Evolutionary conservation across 176 grass and related monocot genomes (phyloP).

Genomic region (Aegilops longissima): DNA sequence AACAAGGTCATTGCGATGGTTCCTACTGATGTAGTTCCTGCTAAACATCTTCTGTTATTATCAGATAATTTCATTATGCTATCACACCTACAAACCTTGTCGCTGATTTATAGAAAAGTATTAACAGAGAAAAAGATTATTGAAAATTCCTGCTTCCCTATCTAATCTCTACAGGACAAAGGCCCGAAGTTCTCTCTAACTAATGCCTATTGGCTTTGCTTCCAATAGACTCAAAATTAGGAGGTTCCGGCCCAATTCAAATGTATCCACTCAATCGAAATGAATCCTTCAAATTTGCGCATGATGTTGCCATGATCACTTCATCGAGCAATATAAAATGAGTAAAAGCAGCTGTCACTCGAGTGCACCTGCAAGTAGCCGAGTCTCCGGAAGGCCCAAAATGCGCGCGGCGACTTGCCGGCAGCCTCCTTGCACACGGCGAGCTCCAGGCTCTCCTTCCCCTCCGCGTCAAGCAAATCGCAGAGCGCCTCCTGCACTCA

Average conservation of each 20-base stretch:
- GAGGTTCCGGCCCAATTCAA: not conserved
- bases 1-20: not conserved
- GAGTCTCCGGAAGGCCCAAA: slow-evolving; percentile 84
- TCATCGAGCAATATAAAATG: slow-evolving; percentile 1
- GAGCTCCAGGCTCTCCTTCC: slow-evolving; percentile 88
- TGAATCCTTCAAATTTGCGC: not conserved
- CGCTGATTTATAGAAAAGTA: not conserved
- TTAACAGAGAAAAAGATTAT: not conserved
- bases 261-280: not conserved
- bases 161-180: not conserved
- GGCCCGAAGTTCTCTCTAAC: not conserved
- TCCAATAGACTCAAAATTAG: not conserved
- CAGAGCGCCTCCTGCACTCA: slow-evolving; percentile 68
- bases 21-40: not conserved
- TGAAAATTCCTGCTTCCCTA: not conserved
- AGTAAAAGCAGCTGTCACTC: slow-evolving; percentile 21
- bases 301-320: not conserved
- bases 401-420: slow-evolving; percentile 73
- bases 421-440: slow-evolving; percentile 77
- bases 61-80: not conserved
- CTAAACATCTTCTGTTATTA: not conserved
- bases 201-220: not conserved
- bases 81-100: too few species aligned
- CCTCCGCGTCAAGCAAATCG: slow-evolving; percentile 78
- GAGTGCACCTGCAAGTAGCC: slow-evolving; percentile 87